These are phyloP conservation scores for Buxus sempervirens DNA, from an alignment of 164 flowering plant genomes.

Conservation along the genomic window DNA sequence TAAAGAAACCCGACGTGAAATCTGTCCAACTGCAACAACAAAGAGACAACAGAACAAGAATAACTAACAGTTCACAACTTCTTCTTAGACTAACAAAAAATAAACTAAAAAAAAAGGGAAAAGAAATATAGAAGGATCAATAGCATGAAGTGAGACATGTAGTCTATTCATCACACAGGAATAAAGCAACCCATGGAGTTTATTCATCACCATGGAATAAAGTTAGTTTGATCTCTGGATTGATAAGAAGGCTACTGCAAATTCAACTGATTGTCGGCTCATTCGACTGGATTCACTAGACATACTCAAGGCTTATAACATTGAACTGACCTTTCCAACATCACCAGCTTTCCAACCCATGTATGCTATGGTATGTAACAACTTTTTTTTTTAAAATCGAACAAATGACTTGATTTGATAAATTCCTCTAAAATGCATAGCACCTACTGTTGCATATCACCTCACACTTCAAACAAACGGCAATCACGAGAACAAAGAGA, in stretches of 20 bases:
- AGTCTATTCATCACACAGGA: too few species aligned
- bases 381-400: not conserved
- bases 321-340: too few species aligned
- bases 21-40: conserved; percentile 60
- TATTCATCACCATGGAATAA: too few species aligned
- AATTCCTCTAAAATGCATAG: not conserved
- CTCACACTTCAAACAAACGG: not conserved
- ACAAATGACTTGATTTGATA: not conserved
- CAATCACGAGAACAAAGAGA: not conserved
- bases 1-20: conserved; percentile 64
- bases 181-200: not conserved
- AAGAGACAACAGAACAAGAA: not conserved
- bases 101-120: not conserved
- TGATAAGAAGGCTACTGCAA: not conserved
- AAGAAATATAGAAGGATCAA: not conserved
- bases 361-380: not conserved
- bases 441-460: not conserved
- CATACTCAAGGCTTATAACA: not conserved
- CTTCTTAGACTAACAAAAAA: not conserved
- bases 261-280: not conserved
- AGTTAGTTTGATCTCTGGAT: not conserved
- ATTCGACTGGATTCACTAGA: not conserved
- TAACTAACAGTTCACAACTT: not conserved
- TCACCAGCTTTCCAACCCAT: not conserved
- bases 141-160: too few species aligned